phyloP scores from a whole-genome alignment of 2,329 filamentous ascomycete genomes.

The Apiospora hydei region DNA sequence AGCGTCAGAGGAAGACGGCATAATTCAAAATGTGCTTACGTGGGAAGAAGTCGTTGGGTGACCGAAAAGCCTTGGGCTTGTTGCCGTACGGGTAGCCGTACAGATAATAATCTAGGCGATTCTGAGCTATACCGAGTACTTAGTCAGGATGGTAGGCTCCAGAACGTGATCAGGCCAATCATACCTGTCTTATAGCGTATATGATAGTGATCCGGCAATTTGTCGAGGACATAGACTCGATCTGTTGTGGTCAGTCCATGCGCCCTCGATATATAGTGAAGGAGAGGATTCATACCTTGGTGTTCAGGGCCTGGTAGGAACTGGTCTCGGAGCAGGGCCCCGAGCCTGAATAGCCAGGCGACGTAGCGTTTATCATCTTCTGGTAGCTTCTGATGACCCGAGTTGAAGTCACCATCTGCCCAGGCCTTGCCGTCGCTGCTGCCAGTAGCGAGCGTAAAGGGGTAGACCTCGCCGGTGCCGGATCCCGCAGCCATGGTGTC shows the following conservation, averaged over 20 bases:
- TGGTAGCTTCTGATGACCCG: constrained; percentile 22
- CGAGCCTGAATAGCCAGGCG: constrained; percentile 28
- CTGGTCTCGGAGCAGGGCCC: constrained; percentile 28
- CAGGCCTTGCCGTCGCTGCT: constrained; percentile 30
- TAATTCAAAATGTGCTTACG: not conserved
- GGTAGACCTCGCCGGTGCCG: not conserved
- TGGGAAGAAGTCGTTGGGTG: constrained; percentile 30
- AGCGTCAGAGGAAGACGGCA: not conserved
- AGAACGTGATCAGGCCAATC: not conserved
- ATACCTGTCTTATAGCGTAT: constrained; percentile 27
- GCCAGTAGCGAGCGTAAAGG: constrained; percentile 4
- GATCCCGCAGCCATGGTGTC: constrained; percentile 5
- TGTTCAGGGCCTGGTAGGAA: constrained; percentile 25
- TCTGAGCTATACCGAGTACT: not conserved
- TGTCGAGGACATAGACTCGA: constrained; percentile 26
- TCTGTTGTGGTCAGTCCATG: not conserved
- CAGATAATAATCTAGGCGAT: constrained; percentile 29
- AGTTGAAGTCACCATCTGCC: constrained; percentile 26
- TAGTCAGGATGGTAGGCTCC: not conserved
- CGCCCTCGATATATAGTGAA: not conserved
- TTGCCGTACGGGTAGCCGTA: constrained; percentile 31
- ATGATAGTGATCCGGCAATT: constrained; percentile 29
- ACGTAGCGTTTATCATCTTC: constrained; percentile 27
- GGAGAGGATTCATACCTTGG: constrained; percentile 16
- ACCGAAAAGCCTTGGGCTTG: constrained; percentile 27